Evolutionary conservation across 257 asterid genomes (phyloP).

Genomic region (Solanum peruvianum): DNA sequence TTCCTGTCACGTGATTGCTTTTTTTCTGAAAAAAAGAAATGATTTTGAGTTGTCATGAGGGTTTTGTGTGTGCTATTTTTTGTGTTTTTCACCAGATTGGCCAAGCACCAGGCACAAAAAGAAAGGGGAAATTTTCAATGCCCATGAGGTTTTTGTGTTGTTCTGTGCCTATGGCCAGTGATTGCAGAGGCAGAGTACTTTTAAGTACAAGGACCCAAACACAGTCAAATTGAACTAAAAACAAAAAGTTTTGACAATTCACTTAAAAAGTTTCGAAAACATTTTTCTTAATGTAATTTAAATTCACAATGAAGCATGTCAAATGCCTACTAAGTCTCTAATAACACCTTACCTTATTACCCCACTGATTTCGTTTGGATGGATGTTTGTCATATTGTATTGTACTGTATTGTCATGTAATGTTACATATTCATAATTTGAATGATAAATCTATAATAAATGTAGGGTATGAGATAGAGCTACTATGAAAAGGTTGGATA

Average conservation of each 20-base stretch:
- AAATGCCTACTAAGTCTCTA: not conserved
- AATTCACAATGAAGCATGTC: not conserved
- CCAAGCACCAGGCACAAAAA: not conserved
- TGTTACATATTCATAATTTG: no score
- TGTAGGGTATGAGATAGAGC: not conserved
- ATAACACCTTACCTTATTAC: not conserved
- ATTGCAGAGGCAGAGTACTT: not conserved
- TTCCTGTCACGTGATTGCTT: not conserved
- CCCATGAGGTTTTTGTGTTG: not conserved
- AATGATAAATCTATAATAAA: no score
- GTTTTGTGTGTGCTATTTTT: not conserved
- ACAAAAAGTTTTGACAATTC: not conserved
- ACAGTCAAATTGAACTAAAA: not conserved
- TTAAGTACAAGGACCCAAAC: conserved; percentile 3
- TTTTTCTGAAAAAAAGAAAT: not conserved
- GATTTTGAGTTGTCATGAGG: not conserved
- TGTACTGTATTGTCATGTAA: no score
- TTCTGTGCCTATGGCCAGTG: not conserved
- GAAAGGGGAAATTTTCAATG: not conserved
- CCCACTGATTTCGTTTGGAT: not conserved
- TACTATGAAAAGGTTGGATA: not conserved
- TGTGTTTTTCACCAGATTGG: not conserved
- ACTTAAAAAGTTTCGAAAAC: not conserved
- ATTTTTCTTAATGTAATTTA: no score
- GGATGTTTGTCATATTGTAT: no score